These are phyloP conservation scores for Lobosporangium transversale DNA, from an alignment of 192 early-diverging fungal genomes.

Conservation along the genomic window DNA sequence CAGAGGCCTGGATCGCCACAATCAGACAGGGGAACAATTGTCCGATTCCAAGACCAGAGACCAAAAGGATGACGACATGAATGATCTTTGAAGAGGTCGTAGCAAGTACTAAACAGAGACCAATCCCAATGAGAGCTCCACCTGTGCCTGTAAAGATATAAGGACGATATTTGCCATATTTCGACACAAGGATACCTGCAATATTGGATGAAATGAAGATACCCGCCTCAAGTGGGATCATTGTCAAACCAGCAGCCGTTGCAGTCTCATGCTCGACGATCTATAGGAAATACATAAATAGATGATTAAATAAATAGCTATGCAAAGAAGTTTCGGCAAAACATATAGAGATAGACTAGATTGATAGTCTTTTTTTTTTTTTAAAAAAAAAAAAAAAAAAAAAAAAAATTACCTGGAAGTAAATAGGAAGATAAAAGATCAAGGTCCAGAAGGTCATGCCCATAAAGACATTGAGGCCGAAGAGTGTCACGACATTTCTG, in stretches of 20 bases:
- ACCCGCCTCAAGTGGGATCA: constrained; percentile 77
- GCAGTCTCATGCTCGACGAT: constrained; percentile 74
- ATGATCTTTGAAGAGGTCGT: constrained; percentile 51
- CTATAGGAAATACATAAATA: constrained; percentile 8
- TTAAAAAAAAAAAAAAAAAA: no score
- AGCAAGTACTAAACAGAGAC: constrained; percentile 73
- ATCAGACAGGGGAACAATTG: constrained; percentile 41
- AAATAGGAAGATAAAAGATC: constrained; percentile 84
- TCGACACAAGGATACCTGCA: constrained; percentile 71
- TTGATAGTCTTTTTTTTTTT: not conserved
- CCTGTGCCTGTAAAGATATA: constrained; percentile 70
- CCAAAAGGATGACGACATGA: constrained; percentile 67
- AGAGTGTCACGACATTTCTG: constrained; percentile 69
- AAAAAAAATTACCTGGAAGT: constrained; percentile 79
- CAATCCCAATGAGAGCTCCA: constrained; percentile 67
- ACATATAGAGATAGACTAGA: not conserved
- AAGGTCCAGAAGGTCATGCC: constrained; percentile 67
- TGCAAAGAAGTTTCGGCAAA: not conserved
- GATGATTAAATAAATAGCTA: no score
- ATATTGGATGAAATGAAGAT: constrained; percentile 72
- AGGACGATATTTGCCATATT: constrained; percentile 70
- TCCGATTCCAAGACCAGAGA: constrained; percentile 76
- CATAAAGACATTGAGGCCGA: constrained; percentile 70
- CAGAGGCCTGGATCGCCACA: constrained; percentile 46
- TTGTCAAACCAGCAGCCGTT: constrained; percentile 75